Evolutionary conservation across 2,329 filamentous ascomycete genomes (phyloP).

Genomic region (Chaetomium strumarium): DNA sequence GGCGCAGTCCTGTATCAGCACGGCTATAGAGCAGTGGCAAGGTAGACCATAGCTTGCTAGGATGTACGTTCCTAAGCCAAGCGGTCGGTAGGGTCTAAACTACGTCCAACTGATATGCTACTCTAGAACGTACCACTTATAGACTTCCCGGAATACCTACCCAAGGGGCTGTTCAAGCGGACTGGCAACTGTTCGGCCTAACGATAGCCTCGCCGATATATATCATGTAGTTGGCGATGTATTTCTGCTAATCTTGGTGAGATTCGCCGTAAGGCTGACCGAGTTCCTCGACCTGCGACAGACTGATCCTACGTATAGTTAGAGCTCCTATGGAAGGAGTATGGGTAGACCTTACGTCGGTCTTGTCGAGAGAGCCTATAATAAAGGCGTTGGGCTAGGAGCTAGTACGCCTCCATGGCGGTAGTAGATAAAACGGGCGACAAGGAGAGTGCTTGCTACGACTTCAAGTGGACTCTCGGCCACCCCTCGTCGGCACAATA

Average conservation of each 20-base stretch:
- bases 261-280: background rate
- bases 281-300: background rate
- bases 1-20: too few relatives aligned
- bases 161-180: background rate
- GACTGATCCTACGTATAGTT: background rate
- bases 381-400: background rate
- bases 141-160: too few relatives aligned
- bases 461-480: background rate
- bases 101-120: too few relatives aligned
- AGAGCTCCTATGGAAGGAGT: background rate
- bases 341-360: background rate
- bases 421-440: background rate
- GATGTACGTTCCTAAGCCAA: too few relatives aligned
- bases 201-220: background rate
- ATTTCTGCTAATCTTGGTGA: background rate
- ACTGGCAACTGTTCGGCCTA: background rate
- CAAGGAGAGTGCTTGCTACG: background rate
- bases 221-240: background rate
- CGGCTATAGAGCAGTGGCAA: too few relatives aligned
- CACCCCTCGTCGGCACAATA: background rate
- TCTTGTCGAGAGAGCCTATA: background rate
- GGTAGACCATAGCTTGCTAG: too few relatives aligned
- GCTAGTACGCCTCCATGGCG: background rate
- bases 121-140: too few relatives aligned
- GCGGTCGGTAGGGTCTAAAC: too few relatives aligned